Evolutionary conservation across 345 rosid genomes (phyloP).

Genomic region (Hibiscus mutabilis): DNA sequence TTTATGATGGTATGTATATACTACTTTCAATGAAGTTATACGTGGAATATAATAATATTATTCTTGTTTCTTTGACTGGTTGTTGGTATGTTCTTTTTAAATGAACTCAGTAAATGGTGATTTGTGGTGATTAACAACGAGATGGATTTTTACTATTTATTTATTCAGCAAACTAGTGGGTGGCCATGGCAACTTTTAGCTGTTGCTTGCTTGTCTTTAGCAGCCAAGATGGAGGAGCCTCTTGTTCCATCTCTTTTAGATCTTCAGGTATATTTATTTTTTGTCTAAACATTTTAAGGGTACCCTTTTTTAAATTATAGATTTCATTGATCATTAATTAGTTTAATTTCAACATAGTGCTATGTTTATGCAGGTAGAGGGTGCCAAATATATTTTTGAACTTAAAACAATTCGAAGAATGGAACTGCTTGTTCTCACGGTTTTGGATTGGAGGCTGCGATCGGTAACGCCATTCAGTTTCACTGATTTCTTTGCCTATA

Average conservation of each 20-base stretch:
- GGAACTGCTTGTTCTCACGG: conserved; percentile 82
- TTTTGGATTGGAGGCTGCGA: conserved; percentile 90
- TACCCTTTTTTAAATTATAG: background rate
- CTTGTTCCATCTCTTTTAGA: conserved; percentile 77
- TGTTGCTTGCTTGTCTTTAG: conserved; percentile 87
- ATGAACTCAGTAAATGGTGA: background rate
- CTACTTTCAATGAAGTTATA: background rate
- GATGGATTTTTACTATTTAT: background rate
- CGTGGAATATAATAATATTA: background rate
- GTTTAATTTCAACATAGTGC: background rate
- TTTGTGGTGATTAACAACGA: background rate
- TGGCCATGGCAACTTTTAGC: conserved; percentile 96
- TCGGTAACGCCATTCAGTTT: conserved; percentile 85
- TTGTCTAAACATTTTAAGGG: background rate
- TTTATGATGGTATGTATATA: background rate
- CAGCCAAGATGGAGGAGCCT: conserved; percentile 98
- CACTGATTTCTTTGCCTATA: conserved; percentile 77
- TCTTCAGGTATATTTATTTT: conserved; percentile 57
- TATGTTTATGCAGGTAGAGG: conserved; percentile 43
- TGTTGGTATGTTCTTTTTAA: background rate
- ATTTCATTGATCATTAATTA: background rate
- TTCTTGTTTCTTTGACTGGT: background rate
- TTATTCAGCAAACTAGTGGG: conserved; percentile 51
- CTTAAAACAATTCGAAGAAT: conserved; percentile 78
- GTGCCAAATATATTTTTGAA: conserved; percentile 66